Conservation (phyloP, 768 basidiomycete species). For the Rhodotorula kratochvilovae region DNA sequence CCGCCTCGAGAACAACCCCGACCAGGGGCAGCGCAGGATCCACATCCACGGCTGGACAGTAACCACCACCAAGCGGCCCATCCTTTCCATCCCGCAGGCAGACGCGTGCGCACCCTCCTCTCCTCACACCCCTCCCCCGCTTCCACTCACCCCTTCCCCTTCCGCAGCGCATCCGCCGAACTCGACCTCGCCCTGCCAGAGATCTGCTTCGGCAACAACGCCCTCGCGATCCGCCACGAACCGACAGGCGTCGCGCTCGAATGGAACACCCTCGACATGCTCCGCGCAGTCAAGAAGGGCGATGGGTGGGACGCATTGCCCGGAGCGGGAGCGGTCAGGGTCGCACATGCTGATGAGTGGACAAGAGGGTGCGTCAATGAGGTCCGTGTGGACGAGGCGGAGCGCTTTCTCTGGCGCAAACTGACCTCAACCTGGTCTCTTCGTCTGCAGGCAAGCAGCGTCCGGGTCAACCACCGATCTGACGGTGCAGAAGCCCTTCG, state of each 20-base stretch:
- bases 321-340: constrained; percentile 78
- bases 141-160: neutral
- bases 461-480: constrained; percentile 55
- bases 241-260: constrained; percentile 61
- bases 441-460: constrained; percentile 13
- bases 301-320: constrained; percentile 13
- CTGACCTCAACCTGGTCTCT: too few species aligned
- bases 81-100: constrained; percentile 54
- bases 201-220: constrained; percentile 91
- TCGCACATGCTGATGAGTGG: constrained; percentile 93
- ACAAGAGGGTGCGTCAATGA: constrained; percentile 52
- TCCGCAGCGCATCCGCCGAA: constrained; percentile 45
- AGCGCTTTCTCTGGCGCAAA: too few species aligned
- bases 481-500: constrained; percentile 76
- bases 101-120: constrained; percentile 20
- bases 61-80: constrained; percentile 66
- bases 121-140: neutral
- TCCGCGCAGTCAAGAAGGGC: constrained; percentile 68
- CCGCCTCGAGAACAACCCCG: constrained; percentile 6
- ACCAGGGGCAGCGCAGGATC: constrained; percentile 57
- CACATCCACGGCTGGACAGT: constrained; percentile 65
- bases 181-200: constrained; percentile 79
- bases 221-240: constrained; percentile 62
- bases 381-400: too few species aligned
- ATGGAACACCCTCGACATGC: constrained; percentile 65